These are phyloP conservation scores for Lecanicillium sp. DNA, from an alignment of 2,329 filamentous ascomycete species.

Conservation along the genomic window DNA sequence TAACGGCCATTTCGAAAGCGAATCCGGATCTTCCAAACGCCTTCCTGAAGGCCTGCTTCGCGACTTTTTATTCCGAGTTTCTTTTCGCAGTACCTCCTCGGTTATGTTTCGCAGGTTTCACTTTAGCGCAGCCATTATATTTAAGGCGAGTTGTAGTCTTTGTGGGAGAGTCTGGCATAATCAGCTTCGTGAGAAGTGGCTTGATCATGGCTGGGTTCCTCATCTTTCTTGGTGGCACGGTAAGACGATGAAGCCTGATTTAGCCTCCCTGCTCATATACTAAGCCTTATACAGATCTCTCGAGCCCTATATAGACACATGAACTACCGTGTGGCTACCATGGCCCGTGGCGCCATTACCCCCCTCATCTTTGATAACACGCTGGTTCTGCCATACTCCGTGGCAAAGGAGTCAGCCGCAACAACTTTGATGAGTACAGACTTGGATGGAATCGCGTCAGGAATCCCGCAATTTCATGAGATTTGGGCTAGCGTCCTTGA, in stretches of 20 bases:
- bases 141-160: too few relatives aligned
- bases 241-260: background rate
- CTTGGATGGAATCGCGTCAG: slow-evolving; percentile 26
- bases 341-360: slow-evolving; percentile 22
- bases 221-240: slow-evolving; percentile 1
- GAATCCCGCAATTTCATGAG: slow-evolving; percentile 25
- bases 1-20: too few relatives aligned
- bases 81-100: too few relatives aligned
- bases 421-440: slow-evolving; percentile 32
- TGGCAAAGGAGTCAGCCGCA: slow-evolving; percentile 17
- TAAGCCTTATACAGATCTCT: background rate
- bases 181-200: too few relatives aligned
- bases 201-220: background rate
- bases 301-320: slow-evolving; percentile 3
- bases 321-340: slow-evolving; percentile 18
- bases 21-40: too few relatives aligned
- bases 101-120: too few relatives aligned
- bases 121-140: too few relatives aligned
- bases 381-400: slow-evolving; percentile 18
- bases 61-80: too few relatives aligned
- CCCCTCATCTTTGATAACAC: slow-evolving; percentile 42
- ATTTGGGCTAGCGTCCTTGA: slow-evolving; percentile 27
- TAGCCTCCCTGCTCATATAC: too few relatives aligned
- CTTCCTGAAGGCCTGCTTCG: too few relatives aligned
- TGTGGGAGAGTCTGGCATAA: too few relatives aligned